Conservation (phyloP, 768 basidiomycete genomes). For the Lepiota subincarnata region DNA sequence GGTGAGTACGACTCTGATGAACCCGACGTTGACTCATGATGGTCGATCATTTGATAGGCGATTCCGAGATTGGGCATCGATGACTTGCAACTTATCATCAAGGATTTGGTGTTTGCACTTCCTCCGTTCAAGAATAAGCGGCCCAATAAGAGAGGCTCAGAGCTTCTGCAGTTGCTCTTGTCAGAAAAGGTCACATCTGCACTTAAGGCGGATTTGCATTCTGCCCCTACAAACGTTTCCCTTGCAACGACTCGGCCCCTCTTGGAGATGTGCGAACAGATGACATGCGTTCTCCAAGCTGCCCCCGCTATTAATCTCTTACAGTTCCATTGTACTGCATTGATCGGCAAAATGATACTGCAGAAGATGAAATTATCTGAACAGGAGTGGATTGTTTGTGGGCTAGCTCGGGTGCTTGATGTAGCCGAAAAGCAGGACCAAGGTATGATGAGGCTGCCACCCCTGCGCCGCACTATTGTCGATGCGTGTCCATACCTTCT, state of each 20-base stretch:
- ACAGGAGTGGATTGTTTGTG: constrained; percentile 41
- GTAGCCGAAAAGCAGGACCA: constrained; percentile 20
- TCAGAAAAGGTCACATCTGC: constrained; percentile 35
- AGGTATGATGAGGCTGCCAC: constrained; percentile 23
- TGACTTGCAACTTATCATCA: constrained; percentile 40
- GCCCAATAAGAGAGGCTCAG: constrained; percentile 5
- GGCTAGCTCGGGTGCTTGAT: constrained; percentile 39
- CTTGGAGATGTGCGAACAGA: constrained; percentile 8
- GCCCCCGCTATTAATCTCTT: constrained; percentile 44
- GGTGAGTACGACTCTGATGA: constrained; percentile 30
- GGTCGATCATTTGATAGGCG: constrained; percentile 34
- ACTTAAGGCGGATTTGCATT: constrained; percentile 19
- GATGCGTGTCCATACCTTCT: constrained; percentile 47
- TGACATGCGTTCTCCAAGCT: constrained; percentile 13
- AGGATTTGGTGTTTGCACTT: constrained; percentile 13
- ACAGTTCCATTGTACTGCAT: constrained; percentile 44
- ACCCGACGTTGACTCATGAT: neutral
- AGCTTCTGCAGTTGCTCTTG: constrained; percentile 24
- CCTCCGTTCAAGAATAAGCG: constrained; percentile 8
- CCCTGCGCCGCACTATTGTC: constrained; percentile 41
- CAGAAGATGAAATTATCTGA: constrained; percentile 40
- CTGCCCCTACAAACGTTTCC: constrained; percentile 4
- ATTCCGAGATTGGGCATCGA: constrained; percentile 37
- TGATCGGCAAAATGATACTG: constrained; percentile 44
- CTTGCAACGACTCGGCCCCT: neutral